phyloP scores from a whole-genome alignment of 2,329 filamentous ascomycete species.

The Ophiostoma sp. region DNA sequence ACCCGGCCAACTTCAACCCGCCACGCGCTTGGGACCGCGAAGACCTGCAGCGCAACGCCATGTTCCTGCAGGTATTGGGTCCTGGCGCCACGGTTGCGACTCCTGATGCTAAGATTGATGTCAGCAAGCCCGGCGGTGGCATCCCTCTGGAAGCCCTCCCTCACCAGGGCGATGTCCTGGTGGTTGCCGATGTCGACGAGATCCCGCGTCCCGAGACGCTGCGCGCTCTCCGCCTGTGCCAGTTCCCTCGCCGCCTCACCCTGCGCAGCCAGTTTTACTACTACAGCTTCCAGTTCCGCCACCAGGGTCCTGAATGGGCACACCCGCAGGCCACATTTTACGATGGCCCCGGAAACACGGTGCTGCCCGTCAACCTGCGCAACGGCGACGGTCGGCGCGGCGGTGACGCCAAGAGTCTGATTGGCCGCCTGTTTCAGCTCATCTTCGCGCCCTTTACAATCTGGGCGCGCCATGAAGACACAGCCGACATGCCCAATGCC shows the following conservation, averaged over 20 bases:
- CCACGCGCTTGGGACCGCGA: slow-evolving; percentile 50
- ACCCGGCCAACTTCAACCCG: slow-evolving; percentile 45
- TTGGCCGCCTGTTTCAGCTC: background rate
- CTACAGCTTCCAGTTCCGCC: slow-evolving; percentile 58
- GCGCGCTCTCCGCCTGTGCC: slow-evolving; percentile 50
- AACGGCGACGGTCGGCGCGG: slow-evolving; percentile 44
- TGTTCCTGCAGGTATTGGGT: slow-evolving; percentile 56
- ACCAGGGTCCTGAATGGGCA: slow-evolving; percentile 50
- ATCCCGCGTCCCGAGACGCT: slow-evolving; percentile 55
- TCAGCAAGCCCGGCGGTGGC: slow-evolving; percentile 1
- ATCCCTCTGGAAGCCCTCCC: slow-evolving; percentile 43
- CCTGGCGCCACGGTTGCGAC: background rate
- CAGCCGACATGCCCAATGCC: slow-evolving; percentile 49
- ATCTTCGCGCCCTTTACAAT: slow-evolving; percentile 30
- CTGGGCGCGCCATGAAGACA: slow-evolving; percentile 44
- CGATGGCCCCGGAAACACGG: slow-evolving; percentile 47
- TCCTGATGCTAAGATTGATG: background rate
- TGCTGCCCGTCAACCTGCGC: slow-evolving; percentile 56
- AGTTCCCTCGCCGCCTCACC: slow-evolving; percentile 54
- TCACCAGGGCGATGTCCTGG: slow-evolving; percentile 53
- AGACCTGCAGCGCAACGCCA: slow-evolving; percentile 53
- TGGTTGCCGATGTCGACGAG: slow-evolving; percentile 63
- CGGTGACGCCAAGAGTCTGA: background rate
- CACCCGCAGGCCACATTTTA: slow-evolving; percentile 63
- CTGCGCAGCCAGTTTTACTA: slow-evolving; percentile 56